Evolutionary conservation across 768 basidiomycete species (phyloP).

Genomic region (Cystobasidium ongulense): DNA sequence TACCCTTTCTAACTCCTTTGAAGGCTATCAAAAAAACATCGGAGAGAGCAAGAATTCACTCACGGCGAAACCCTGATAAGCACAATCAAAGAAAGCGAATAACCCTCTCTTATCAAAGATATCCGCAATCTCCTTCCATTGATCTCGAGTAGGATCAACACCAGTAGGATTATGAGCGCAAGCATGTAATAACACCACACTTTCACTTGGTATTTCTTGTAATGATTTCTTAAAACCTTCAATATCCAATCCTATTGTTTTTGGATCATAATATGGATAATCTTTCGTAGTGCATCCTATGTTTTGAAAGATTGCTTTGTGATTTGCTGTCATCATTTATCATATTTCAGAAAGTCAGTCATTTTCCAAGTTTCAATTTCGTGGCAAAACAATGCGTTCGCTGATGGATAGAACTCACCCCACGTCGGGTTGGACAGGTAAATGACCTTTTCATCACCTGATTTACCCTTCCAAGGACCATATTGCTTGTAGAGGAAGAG

Average conservation of each 20-base stretch:
- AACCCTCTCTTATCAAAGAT: constrained; percentile 67
- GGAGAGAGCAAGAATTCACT: neutral
- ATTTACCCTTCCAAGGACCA: constrained; percentile 48
- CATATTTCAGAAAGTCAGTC: no score
- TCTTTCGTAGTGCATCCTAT: constrained; percentile 74
- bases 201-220: constrained; percentile 62
- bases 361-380: no score
- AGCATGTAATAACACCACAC: constrained; percentile 84
- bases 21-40: neutral
- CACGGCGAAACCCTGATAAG: constrained; percentile 78
- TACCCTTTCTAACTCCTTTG: no score
- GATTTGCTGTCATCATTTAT: no score
- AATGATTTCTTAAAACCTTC: constrained; percentile 54
- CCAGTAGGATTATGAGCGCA: constrained; percentile 97
- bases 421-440: constrained; percentile 91
- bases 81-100: constrained; percentile 88
- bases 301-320: constrained; percentile 79
- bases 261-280: constrained; percentile 75
- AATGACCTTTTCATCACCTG: constrained; percentile 55
- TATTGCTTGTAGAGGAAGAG: constrained; percentile 85
- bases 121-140: constrained; percentile 85
- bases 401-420: constrained; percentile 53
- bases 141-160: constrained; percentile 82
- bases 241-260: constrained; percentile 83
- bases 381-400: neutral